A percentile compares a stretch with the other conserved stretches of the same genome.
Evolutionary conservation across 305 asterid genomes (phyloP).

Genomic region (Nicotiana rustica): DNA sequence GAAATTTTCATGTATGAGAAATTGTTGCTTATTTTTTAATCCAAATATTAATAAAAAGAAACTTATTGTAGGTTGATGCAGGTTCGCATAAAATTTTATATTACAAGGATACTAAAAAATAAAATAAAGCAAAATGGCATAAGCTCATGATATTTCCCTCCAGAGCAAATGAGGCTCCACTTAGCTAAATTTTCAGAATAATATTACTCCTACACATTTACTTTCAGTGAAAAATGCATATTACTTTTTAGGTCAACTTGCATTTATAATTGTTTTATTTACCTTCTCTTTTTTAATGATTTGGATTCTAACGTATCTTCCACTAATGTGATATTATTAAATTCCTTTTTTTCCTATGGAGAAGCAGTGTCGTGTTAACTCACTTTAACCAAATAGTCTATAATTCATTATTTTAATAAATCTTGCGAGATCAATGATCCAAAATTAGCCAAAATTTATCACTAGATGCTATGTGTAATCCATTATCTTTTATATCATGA

Average conservation of each 20-base stretch:
- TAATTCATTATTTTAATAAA: slow-evolving; percentile 34
- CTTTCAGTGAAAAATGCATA: not conserved
- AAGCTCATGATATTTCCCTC: slow-evolving; percentile 25
- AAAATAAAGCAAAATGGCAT: not conserved
- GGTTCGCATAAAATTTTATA: too few species aligned
- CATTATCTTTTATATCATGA: slow-evolving; percentile 4
- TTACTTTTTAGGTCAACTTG: slow-evolving; percentile 36
- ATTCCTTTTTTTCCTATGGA: not conserved
- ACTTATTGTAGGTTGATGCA: too few species aligned
- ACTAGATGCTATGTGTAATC: slow-evolving; percentile 31
- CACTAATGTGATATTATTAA: slow-evolving; percentile 32
- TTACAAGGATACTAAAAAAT: not conserved
- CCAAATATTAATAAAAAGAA: too few species aligned
- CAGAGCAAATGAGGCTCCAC: not conserved
- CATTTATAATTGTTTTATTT: slow-evolving; percentile 7
- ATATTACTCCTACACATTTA: not conserved
- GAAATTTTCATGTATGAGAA: not conserved
- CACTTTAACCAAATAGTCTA: not conserved
- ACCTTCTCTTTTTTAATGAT: not conserved
- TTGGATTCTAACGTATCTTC: slow-evolving; percentile 35
- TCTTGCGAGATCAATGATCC: slow-evolving; percentile 18
- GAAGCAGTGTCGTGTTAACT: slow-evolving; percentile 36
- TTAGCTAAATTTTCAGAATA: not conserved
- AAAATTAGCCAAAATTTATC: slow-evolving; percentile 25
- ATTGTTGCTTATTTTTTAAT: not conserved